A percentile compares a stretch with the other conserved stretches of the same genome.
Evolutionary conservation across 1,284 basidiomycete species (phyloP).

Genomic region (Prillingera fragicola): DNA sequence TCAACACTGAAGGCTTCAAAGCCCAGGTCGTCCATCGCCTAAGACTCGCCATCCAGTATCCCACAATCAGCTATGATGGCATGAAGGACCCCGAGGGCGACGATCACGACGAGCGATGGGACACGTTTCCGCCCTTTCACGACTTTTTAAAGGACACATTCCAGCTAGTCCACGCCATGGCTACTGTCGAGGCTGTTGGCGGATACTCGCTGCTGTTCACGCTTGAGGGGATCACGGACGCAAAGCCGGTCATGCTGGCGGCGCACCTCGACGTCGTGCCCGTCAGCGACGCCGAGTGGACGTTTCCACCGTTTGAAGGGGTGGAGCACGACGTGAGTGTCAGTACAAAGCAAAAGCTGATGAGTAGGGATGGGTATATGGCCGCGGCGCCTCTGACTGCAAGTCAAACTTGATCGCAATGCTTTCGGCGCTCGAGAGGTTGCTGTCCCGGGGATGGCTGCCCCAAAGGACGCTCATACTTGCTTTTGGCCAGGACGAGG

Average conservation of each 20-base stretch:
- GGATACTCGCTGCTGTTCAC: conserved; percentile 16
- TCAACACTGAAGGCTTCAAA: conserved; percentile 1
- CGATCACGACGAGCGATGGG: conserved; percentile 7
- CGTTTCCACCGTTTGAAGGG: conserved; percentile 12
- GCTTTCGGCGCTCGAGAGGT: conserved; percentile 9
- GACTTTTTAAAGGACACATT: conserved; percentile 7
- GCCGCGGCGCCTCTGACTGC: conserved; percentile 14
- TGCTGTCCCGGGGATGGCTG: conserved; percentile 4
- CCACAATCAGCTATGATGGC: conserved; percentile 14
- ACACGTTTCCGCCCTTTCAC: conserved; percentile 11
- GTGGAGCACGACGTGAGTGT: conserved; percentile 8
- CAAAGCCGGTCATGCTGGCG: conserved; percentile 11
- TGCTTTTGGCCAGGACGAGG: conserved; percentile 16
- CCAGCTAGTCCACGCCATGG: conserved; percentile 8
- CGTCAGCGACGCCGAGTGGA: conserved; percentile 8
- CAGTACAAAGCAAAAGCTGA: not conserved
- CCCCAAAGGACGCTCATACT: conserved; percentile 9
- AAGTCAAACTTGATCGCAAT: conserved; percentile 16
- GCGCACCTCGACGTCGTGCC: conserved; percentile 14
- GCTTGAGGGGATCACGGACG: conserved; percentile 3
- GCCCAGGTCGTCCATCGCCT: not conserved
- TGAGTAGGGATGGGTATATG: conserved; percentile 14
- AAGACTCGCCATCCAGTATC: not conserved
- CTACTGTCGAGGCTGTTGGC: conserved; percentile 6
- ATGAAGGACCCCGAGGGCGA: conserved; percentile 7